These are phyloP conservation scores for Neurospora sp. DNA, from an alignment of 495 filamentous ascomycete species.

Conservation along the genomic window DNA sequence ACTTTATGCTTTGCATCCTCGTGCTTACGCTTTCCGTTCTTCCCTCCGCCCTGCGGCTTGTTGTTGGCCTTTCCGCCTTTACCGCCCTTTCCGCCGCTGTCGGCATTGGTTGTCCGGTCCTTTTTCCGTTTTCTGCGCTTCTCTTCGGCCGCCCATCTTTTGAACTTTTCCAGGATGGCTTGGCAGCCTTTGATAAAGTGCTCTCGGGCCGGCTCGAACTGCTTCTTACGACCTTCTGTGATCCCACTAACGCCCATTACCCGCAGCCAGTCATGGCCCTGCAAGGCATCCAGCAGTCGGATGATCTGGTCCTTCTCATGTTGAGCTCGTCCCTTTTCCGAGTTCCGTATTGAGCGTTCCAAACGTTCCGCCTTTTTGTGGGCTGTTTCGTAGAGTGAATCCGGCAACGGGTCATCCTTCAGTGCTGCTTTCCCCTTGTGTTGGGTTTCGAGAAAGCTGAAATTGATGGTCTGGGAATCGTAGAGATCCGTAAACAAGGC, in stretches of 20 bases:
- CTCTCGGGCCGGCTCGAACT: conserved; percentile 74
- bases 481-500: conserved; percentile 38
- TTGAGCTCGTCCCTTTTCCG: conserved; percentile 82
- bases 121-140: conserved; percentile 64
- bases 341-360: conserved; percentile 88
- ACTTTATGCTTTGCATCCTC: conserved; percentile 14
- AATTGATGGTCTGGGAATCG: conserved; percentile 46
- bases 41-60: conserved; percentile 8
- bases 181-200: conserved; percentile 76
- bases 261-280: conserved; percentile 86
- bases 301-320: conserved; percentile 87
- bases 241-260: conserved; percentile 86
- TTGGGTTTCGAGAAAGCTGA: conserved; percentile 39
- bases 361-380: conserved; percentile 75
- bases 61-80: conserved; percentile 19
- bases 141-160: conserved; percentile 80
- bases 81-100: conserved; percentile 32
- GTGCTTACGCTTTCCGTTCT: conserved; percentile 20
- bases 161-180: conserved; percentile 75
- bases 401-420: conserved; percentile 56
- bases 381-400: conserved; percentile 54
- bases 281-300: conserved; percentile 73
- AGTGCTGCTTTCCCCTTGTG: conserved; percentile 22
- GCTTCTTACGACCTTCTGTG: conserved; percentile 71
- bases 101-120: conserved; percentile 45